phyloP scores from a whole-genome alignment of 192 early-diverging fungal genomes.

The Coemansia nantahalensis region DNA sequence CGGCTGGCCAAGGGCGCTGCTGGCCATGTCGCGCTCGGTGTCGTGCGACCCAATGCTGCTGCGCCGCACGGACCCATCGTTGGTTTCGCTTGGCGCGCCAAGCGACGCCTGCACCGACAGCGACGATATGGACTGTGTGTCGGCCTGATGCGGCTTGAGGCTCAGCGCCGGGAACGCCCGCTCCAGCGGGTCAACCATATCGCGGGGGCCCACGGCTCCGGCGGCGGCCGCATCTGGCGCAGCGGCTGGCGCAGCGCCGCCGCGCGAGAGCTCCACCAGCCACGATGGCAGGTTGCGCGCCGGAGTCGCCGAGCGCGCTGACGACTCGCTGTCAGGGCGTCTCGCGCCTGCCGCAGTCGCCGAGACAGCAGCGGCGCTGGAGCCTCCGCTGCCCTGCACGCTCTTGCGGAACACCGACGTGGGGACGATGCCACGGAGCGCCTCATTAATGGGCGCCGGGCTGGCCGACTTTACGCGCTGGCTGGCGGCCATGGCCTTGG shows the following conservation, averaged over 20 bases:
- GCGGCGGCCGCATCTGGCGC: too few species aligned
- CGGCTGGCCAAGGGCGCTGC: not conserved
- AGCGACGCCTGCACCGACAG: conserved; percentile 47
- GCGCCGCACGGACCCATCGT: conserved; percentile 19
- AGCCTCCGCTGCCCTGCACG: conserved; percentile 21
- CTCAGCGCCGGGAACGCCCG: conserved; percentile 38
- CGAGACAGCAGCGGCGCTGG: too few species aligned
- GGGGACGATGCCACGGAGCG: conserved; percentile 50
- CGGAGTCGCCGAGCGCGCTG: conserved; percentile 40
- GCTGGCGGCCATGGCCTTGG: not conserved
- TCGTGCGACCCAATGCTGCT: conserved; percentile 14
- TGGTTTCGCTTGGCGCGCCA: conserved; percentile 33
- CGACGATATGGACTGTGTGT: conserved; percentile 44
- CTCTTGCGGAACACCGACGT: conserved; percentile 54
- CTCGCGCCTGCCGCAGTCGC: not conserved
- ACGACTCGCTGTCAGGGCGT: conserved; percentile 21
- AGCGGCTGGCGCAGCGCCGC: conserved; percentile 20
- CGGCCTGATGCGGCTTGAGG: conserved; percentile 8
- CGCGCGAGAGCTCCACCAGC: conserved; percentile 50
- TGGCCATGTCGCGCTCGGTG: conserved; percentile 3
- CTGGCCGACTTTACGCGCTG: conserved; percentile 29
- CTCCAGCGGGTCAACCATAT: conserved; percentile 40
- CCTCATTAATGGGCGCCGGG: conserved; percentile 47
- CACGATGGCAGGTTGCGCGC: conserved; percentile 45
- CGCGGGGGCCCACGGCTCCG: conserved; percentile 16